Evolutionary conservation across 2,329 filamentous ascomycete genomes (phyloP), one percentile per base, ranked within the genome.

Genomic region (Ceratocystis cubensis): DNA sequence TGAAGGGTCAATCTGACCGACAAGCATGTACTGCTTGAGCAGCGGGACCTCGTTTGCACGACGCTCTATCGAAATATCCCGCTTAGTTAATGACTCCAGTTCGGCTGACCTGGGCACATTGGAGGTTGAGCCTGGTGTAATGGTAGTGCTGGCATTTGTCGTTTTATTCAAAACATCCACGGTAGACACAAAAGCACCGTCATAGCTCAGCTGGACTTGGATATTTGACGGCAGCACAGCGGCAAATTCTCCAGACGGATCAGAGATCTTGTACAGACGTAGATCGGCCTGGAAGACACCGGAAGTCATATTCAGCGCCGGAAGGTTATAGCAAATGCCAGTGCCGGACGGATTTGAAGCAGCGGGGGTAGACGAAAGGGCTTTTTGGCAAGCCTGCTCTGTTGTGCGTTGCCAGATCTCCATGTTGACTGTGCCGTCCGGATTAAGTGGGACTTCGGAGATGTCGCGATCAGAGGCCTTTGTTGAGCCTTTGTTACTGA

Each of bases 301-400:
- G 0, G 82, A 85, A 3, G 75, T 75, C 71, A 82, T 84, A 76
- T 93, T 82, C 67, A 91, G 80, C 48, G 83, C 84, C 0, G 87
- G 85, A 28, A 95, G 75, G 73, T 94, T 95, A 78, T 93, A 94
- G 81, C 90, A 95, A 61, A 89, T 83, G 67, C 87, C 87, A 61
- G 90, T 83, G 63, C 90, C 90, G 8, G 88, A 87, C 4, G 88
- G 88, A 70, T 92, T 93, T 28, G 82, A 81, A 53, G 85, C 82
- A 68, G 80, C 77, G 15, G 78, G 77, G 62, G 91, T 78, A 30
- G 75, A 73, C 1, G 75, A 73, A 20, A 94, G 78, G 7, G 82
- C 80, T 25, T 76, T 71, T 57, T 76, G 76, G 74, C 89, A 94
- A 25, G 86, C 86, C 10, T 76, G 71, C 41, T 79, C 77, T 6